Evolutionary conservation across 352 stramenopile genomes (phyloP).

Genomic region (Pythium monospermum): DNA sequence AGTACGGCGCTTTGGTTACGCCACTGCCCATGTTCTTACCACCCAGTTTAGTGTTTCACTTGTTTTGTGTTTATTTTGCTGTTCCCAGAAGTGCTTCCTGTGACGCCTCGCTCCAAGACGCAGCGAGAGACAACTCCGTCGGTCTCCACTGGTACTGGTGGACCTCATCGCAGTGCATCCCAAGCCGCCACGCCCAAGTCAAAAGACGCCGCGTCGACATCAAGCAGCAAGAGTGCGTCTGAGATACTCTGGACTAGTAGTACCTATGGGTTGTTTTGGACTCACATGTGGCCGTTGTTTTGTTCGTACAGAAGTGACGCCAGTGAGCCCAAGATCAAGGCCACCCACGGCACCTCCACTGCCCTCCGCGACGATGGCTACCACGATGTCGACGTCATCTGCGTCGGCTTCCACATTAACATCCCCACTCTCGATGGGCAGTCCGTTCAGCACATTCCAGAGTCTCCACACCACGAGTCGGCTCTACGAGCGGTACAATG

Average conservation of each 20-base stretch:
- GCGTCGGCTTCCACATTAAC: no score
- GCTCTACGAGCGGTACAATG: conserved; percentile 20
- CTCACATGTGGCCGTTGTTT: neutral
- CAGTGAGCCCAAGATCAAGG: neutral
- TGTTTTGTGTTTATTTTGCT: no score
- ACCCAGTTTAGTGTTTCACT: neutral
- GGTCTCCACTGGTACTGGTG: no score
- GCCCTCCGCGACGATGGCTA: neutral
- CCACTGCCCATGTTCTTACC: neutral
- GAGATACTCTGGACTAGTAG: neutral
- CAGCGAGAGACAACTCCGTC: neutral
- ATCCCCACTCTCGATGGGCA: conserved; percentile 9
- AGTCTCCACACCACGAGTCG: conserved; percentile 15
- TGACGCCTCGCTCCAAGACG: neutral
- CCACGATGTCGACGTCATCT: neutral
- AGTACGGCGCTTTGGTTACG: no score
- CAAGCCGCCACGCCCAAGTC: neutral
- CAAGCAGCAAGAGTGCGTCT: conserved; percentile 10
- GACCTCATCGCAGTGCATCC: neutral
- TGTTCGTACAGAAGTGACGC: neutral
- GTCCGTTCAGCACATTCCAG: conserved; percentile 27
- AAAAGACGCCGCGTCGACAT: neutral
- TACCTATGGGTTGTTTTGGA: no score
- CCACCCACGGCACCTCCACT: neutral
- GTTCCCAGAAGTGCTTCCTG: conserved; percentile 10